Percentiles rank a stretch among this genome's conserved stretches.
Evolutionary conservation across 371 early-diverging fungal species (phyloP).

Genomic region (Encephalitozoon hellem): DNA sequence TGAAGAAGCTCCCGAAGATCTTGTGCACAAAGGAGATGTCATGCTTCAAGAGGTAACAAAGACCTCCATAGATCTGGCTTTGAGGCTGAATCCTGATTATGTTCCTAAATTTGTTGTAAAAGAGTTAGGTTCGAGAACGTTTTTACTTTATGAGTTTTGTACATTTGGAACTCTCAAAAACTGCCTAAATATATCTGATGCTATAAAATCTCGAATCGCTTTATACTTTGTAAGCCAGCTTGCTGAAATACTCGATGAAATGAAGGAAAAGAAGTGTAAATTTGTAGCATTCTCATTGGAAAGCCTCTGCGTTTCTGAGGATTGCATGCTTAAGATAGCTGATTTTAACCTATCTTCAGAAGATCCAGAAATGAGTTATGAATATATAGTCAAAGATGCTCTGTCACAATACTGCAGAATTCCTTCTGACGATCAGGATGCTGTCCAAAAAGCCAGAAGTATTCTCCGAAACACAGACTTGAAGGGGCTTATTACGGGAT

Average conservation of each 20-base stretch:
- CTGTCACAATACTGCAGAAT: background rate
- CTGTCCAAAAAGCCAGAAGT: background rate
- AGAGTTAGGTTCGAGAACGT: background rate
- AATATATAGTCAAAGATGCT: background rate
- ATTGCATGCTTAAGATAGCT: background rate
- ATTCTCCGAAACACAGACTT: background rate
- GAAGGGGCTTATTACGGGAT: background rate
- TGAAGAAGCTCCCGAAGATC: background rate
- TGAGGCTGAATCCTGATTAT: background rate
- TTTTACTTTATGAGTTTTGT: background rate
- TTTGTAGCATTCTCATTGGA: background rate
- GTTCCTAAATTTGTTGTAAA: background rate
- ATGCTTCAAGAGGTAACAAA: background rate
- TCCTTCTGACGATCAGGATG: background rate
- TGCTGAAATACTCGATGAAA: background rate
- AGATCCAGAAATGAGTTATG: background rate
- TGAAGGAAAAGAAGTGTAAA: background rate
- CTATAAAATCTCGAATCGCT: background rate
- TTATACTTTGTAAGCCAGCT: background rate
- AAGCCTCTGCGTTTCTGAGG: background rate
- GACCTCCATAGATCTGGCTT: background rate
- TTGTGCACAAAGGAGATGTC: background rate
- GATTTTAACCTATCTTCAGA: background rate
- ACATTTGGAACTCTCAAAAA: background rate
- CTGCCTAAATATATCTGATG: background rate